Conservation (phyloP, 192 early-diverging fungal species). For the Mortierella antarctica region DNA sequence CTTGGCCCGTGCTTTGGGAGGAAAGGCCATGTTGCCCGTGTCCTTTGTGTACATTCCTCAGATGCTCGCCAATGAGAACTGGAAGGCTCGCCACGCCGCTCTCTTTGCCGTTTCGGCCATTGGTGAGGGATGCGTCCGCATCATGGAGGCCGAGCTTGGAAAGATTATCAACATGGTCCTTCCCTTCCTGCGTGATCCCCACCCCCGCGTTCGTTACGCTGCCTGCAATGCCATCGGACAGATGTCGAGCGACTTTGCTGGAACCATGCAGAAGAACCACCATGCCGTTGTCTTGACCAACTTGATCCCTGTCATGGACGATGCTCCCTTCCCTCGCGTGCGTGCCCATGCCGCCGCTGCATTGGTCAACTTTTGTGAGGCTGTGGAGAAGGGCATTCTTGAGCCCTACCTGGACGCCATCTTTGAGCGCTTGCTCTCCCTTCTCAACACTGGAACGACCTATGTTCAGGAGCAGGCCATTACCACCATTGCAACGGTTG, state of each 20-base stretch:
- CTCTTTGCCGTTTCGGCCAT: slow-evolving; percentile 96
- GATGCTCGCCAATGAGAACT: slow-evolving; percentile 85
- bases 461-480: slow-evolving; percentile 99
- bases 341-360: slow-evolving; percentile 97
- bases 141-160: slow-evolving; percentile 91
- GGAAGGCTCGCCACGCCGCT: slow-evolving; percentile 92
- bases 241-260: slow-evolving; percentile 97
- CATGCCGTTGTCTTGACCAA: slow-evolving; percentile 76
- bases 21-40: slow-evolving; percentile 89
- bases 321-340: slow-evolving; percentile 78
- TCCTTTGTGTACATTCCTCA: slow-evolving; percentile 90
- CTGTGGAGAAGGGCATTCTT: slow-evolving; percentile 82
- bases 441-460: slow-evolving; percentile 85
- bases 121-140: slow-evolving; percentile 95
- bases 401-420: slow-evolving; percentile 92
- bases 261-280: slow-evolving; percentile 77
- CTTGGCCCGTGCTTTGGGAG: slow-evolving; percentile 85
- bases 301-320: slow-evolving; percentile 91
- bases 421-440: slow-evolving; percentile 84
- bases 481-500: slow-evolving; percentile 96
- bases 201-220: slow-evolving; percentile 96
- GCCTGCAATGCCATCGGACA: slow-evolving; percentile 97
- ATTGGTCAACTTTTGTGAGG: slow-evolving; percentile 97
- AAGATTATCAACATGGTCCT: slow-evolving; percentile 85
- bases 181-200: slow-evolving; percentile 85